Percentiles rank a stretch among this genome's conserved stretches.
phyloP scores from a whole-genome alignment of 2,329 filamentous ascomycete genomes.

The Exophiala aquamarina region DNA sequence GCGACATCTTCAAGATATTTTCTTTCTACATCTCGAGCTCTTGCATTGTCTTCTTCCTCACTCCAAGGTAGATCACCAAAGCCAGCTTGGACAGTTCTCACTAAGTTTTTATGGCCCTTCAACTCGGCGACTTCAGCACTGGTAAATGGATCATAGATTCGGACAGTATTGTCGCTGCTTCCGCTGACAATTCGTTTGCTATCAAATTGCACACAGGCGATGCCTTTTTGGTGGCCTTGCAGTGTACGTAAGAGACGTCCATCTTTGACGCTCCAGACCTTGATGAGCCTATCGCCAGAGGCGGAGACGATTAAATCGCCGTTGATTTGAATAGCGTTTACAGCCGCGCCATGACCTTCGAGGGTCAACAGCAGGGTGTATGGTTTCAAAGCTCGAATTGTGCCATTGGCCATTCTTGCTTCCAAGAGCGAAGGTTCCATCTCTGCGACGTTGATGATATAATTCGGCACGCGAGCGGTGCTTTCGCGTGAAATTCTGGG shows the following conservation, averaged over 20 bases:
- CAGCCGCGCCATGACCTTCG: slow-evolving; percentile 83
- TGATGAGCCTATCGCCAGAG: slow-evolving; percentile 89
- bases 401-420: slow-evolving; percentile 41
- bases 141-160: slow-evolving; percentile 85
- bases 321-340: slow-evolving; percentile 92
- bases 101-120: slow-evolving; percentile 76
- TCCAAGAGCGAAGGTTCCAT: slow-evolving; percentile 44
- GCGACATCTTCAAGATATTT: slow-evolving; percentile 65
- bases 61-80: slow-evolving; percentile 87
- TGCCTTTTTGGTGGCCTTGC: slow-evolving; percentile 87
- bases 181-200: slow-evolving; percentile 90
- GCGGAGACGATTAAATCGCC: slow-evolving; percentile 88
- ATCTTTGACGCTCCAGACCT: slow-evolving; percentile 87
- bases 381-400: slow-evolving; percentile 53
- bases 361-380: slow-evolving; percentile 78
- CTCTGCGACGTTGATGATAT: slow-evolving; percentile 53
- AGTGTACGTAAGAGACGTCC: slow-evolving; percentile 75
- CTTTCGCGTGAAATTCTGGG: slow-evolving; percentile 32
- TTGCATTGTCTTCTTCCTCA: slow-evolving; percentile 68
- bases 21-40: slow-evolving; percentile 71
- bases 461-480: slow-evolving; percentile 46
- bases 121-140: slow-evolving; percentile 88
- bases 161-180: slow-evolving; percentile 92
- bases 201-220: slow-evolving; percentile 96
- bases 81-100: slow-evolving; percentile 91